A percentile compares a stretch with the other conserved stretches of the same genome.
phyloP scores from a whole-genome alignment of 331 rosid species.

The Dryas integrifolia region DNA sequence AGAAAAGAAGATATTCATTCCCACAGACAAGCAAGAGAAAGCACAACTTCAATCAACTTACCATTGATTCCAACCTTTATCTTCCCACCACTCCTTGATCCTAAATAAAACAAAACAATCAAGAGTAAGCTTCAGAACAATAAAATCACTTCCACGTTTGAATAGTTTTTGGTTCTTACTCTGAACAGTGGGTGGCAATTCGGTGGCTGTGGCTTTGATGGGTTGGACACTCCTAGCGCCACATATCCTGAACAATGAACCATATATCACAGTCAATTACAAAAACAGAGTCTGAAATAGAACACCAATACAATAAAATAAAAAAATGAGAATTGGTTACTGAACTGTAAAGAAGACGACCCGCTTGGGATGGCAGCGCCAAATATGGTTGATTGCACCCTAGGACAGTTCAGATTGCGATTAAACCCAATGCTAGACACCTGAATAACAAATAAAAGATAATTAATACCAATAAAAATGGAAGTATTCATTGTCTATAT shows the following conservation, averaged over 20 bases:
- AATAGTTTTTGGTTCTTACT: conserved; percentile 44
- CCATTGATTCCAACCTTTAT: conserved; percentile 88
- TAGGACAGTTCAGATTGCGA: conserved; percentile 37
- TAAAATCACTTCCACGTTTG: not conserved
- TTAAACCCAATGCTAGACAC: conserved; percentile 39
- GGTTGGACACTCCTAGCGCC: conserved; percentile 45
- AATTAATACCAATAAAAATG: not conserved
- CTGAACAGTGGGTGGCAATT: conserved; percentile 65
- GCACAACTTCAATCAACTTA: conserved; percentile 30
- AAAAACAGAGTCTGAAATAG: not conserved
- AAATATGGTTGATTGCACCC: conserved; percentile 42
- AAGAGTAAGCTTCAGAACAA: conserved; percentile 26
- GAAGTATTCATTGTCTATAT: not conserved
- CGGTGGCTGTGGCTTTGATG: conserved; percentile 93
- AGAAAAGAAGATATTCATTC: not conserved
- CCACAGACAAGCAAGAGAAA: not conserved
- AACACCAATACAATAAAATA: not conserved
- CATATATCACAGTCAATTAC: conserved; percentile 6
- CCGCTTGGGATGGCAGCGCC: conserved; percentile 55
- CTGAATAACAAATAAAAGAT: conserved; percentile 27
- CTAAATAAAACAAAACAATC: conserved; percentile 41
- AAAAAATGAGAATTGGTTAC: conserved; percentile 25
- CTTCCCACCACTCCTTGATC: conserved; percentile 60
- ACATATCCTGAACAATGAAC: conserved; percentile 38
- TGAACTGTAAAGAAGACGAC: conserved; percentile 61